A percentile compares a stretch with the other conserved stretches of the same genome.
Conservation (phyloP, 179 eudicot genomes). For the Actinidia polygama region DNA sequence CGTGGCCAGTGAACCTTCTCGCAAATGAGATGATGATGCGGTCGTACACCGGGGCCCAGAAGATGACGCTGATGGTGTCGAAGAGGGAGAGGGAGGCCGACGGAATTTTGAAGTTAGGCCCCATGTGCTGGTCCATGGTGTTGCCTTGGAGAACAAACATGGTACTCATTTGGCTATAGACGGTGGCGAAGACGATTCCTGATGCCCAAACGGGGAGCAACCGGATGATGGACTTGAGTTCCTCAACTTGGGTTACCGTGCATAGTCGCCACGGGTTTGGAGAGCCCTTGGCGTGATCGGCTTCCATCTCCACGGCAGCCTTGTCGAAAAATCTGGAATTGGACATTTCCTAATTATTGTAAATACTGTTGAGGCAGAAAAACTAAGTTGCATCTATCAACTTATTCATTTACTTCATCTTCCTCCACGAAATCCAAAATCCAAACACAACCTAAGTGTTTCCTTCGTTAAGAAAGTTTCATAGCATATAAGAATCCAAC, state of each 20-base stretch:
- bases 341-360: background rate
- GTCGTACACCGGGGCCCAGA: constrained; percentile 17
- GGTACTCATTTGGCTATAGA: constrained; percentile 56
- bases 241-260: constrained; percentile 55
- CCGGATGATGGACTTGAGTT: constrained; percentile 44
- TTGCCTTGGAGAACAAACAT: constrained; percentile 62
- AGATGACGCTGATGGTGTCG: constrained; percentile 20
- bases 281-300: constrained; percentile 20
- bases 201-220: constrained; percentile 67
- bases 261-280: constrained; percentile 47
- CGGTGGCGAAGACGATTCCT: constrained; percentile 49
- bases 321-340: constrained; percentile 44
- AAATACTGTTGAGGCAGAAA: no score
- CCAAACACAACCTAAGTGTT: no score
- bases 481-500: no score
- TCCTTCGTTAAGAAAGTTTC: no score
- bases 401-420: no score
- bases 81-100: constrained; percentile 23
- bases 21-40: constrained; percentile 9
- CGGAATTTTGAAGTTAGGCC: constrained; percentile 30
- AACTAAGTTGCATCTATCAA: no score
- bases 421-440: no score
- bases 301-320: constrained; percentile 38
- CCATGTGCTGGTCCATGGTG: constrained; percentile 45
- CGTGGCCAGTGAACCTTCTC: background rate